Evolutionary conservation across 2,329 filamentous ascomycete genomes (phyloP), one percentile per base, ranked within the genome.

Genomic region (Alternaria solani): DNA sequence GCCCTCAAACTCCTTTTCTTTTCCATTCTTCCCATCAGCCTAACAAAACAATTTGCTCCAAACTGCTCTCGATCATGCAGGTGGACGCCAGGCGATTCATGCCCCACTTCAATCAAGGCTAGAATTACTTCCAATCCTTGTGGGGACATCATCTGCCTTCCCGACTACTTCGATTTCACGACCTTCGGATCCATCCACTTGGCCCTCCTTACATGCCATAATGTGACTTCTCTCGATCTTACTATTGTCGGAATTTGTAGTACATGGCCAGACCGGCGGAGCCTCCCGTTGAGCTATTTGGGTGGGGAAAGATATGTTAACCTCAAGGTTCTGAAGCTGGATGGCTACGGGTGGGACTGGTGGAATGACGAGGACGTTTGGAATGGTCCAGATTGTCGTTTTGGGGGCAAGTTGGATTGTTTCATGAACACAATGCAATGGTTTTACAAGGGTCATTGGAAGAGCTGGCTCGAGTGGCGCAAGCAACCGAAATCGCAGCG

Each of bases 161-260:
- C 28, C 8, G n/a, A 42, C 8, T 25, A 42, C 23, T 25, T 42
- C 39, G 20, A 51, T 32, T 61, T 59, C 41, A 46, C 32, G 3
- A 61, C 49, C 12, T 62, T 65, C 55, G 38, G 43, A 12, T 26
- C 55, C 3, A 41, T 62, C 14, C 63, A 66, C 36, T 18, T 36
- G 9, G 61, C 61, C 3, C 51, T 68, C 2, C 8, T 53, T 5
- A 41, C 48, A 16, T 68, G 65, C 25, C 66, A 55, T n/a, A 65
- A 68, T 25, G 57, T 68, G 26, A 57, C 59, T 7, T 28, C 41
- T 16, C 56, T 68, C 16, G 59, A 69, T 30, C 59, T 68, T 5
- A 39, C 39, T 7, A 36, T 68, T 39, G 36, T 49, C 4, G 12
- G 52, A 7, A 58, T 53, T 26, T 66, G 60, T 42, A 59, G 7